Evolutionary conservation across 2,329 filamentous ascomycete genomes (phyloP).

Genomic region (Colletotrichum coccodes): DNA sequence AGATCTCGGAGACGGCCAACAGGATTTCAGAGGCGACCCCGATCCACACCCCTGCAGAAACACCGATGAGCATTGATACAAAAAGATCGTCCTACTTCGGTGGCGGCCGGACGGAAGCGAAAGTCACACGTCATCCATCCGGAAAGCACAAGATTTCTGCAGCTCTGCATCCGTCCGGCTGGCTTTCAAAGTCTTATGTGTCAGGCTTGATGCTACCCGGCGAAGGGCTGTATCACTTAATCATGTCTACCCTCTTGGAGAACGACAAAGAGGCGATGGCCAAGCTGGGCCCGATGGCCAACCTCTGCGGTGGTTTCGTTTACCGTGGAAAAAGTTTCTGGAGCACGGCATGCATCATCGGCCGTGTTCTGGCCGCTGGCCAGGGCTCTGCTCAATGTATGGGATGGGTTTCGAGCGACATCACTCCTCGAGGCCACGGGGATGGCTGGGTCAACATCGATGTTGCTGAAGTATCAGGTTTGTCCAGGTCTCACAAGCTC

Average conservation of each 20-base stretch:
- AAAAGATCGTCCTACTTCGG: slow-evolving; percentile 60
- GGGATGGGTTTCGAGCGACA: slow-evolving; percentile 74
- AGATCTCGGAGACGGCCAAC: slow-evolving; percentile 59
- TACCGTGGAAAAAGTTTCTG: slow-evolving; percentile 74
- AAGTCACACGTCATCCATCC: slow-evolving; percentile 40
- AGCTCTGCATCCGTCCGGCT: slow-evolving; percentile 68
- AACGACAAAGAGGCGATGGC: slow-evolving; percentile 69
- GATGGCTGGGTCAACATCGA: slow-evolving; percentile 71
- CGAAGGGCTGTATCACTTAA: slow-evolving; percentile 69
- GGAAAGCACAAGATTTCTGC: slow-evolving; percentile 66
- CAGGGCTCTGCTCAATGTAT: slow-evolving; percentile 72
- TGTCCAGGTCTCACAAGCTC: slow-evolving; percentile 35
- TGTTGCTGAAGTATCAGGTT: slow-evolving; percentile 63
- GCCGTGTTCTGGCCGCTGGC: slow-evolving; percentile 71
- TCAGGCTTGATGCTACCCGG: slow-evolving; percentile 74
- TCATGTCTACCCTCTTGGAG: slow-evolving; percentile 74
- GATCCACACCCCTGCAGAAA: slow-evolving; percentile 50
- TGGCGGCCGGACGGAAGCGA: slow-evolving; percentile 35
- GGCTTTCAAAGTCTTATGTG: slow-evolving; percentile 75
- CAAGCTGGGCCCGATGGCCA: slow-evolving; percentile 69
- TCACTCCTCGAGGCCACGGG: slow-evolving; percentile 60
- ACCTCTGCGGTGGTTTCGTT: slow-evolving; percentile 72
- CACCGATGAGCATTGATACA: slow-evolving; percentile 46
- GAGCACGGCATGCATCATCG: slow-evolving; percentile 74
- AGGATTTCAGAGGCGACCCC: slow-evolving; percentile 53